phyloP scores from a whole-genome alignment of 2,329 filamentous ascomycete species.

The Xylaria sp. region DNA sequence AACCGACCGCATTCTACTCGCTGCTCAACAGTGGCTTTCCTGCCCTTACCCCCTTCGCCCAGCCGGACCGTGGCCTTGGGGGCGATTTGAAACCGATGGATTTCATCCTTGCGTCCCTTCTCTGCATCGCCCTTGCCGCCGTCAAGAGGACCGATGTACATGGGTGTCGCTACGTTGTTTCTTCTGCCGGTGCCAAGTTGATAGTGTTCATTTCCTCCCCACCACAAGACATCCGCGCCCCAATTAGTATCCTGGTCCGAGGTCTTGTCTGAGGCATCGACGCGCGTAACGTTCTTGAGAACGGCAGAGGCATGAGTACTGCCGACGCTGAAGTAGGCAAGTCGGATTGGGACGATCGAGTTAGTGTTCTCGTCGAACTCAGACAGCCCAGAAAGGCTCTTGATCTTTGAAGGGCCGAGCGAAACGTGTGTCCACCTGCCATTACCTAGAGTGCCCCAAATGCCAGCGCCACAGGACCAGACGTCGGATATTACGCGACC shows the following conservation, averaged over 20 bases:
- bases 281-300: slow-evolving; percentile 81
- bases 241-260: slow-evolving; percentile 81
- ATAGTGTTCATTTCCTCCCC: slow-evolving; percentile 94
- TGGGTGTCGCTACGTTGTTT: slow-evolving; percentile 79
- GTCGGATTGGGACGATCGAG: slow-evolving; percentile 78
- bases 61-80: slow-evolving; percentile 77
- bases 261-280: slow-evolving; percentile 62
- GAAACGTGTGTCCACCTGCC: slow-evolving; percentile 92
- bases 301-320: slow-evolving; percentile 83
- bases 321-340: slow-evolving; percentile 79
- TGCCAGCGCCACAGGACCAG: slow-evolving; percentile 88
- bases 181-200: slow-evolving; percentile 93
- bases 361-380: slow-evolving; percentile 85
- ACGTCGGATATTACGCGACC: slow-evolving; percentile 77
- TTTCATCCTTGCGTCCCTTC: slow-evolving; percentile 69
- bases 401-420: slow-evolving; percentile 80
- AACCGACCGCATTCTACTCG: slow-evolving; percentile 86
- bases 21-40: slow-evolving; percentile 83
- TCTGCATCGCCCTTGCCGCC: slow-evolving; percentile 66
- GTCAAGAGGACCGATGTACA: slow-evolving; percentile 83
- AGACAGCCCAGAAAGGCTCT: slow-evolving; percentile 81
- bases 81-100: slow-evolving; percentile 82
- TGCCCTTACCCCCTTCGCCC: slow-evolving; percentile 67
- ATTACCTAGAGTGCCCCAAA: slow-evolving; percentile 84
- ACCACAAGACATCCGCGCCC: slow-evolving; percentile 90